A percentile compares a stretch with the other conserved stretches of the same genome.
phyloP scores from a whole-genome alignment of 768 basidiomycete genomes.

The Cystobasidium onofrii region DNA sequence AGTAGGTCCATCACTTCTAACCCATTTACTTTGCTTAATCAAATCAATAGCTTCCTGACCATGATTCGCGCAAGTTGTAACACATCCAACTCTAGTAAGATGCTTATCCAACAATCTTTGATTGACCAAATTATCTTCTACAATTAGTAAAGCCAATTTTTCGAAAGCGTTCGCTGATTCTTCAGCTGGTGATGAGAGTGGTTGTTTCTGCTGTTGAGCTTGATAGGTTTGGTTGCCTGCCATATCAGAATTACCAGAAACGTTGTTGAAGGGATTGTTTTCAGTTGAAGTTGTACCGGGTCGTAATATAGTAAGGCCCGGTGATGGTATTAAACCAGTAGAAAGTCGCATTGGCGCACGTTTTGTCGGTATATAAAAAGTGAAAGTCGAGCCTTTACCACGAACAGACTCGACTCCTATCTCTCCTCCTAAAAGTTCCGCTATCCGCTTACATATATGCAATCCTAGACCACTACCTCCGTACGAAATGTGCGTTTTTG shows the following conservation, averaged over 20 bases:
- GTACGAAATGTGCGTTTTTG: conserved; percentile 31
- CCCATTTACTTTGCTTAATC: conserved; percentile 29
- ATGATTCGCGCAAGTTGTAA: conserved; percentile 14
- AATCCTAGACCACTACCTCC: conserved; percentile 31
- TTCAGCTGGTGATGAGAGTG: neutral
- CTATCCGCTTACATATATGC: conserved; percentile 25
- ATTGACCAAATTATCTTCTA: conserved; percentile 33
- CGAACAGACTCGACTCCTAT: conserved; percentile 15
- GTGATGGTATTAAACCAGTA: neutral
- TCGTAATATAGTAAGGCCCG: neutral
- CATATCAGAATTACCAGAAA: neutral
- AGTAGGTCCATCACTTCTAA: neutral
- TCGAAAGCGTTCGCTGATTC: neutral
- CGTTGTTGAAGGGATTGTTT: neutral
- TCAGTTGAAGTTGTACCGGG: neutral
- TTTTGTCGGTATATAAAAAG: neutral
- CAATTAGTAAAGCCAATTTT: neutral
- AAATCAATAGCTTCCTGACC: conserved; percentile 25
- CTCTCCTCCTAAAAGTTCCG: conserved; percentile 23
- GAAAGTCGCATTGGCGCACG: neutral
- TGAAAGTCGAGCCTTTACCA: conserved; percentile 28
- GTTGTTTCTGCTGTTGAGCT: neutral
- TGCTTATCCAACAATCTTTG: conserved; percentile 28
- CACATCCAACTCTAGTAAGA: conserved; percentile 14
- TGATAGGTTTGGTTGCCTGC: too few species aligned